Percentiles rank a stretch among this genome's conserved stretches.
phyloP scores from a whole-genome alignment of 371 early-diverging fungal species.

The Lichtheimia ramosa region DNA sequence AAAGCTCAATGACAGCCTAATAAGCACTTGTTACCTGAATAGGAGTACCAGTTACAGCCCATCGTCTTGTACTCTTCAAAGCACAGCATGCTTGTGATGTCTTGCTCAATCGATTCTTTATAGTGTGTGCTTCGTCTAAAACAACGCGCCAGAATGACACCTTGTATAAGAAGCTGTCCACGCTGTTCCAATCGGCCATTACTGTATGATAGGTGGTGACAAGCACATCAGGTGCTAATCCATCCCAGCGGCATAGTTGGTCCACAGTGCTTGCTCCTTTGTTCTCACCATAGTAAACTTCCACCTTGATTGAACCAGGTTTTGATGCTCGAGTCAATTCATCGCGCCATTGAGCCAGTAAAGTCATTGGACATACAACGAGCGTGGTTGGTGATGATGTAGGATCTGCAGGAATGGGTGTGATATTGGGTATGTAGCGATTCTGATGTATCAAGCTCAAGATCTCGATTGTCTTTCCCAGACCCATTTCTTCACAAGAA shows the following conservation, averaged over 20 bases:
- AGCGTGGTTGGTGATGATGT: slow-evolving; percentile 53
- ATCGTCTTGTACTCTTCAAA: slow-evolving; percentile 66
- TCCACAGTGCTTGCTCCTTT: slow-evolving; percentile 14
- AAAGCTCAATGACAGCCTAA: too few species aligned
- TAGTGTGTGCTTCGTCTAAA: slow-evolving; percentile 80
- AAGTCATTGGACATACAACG: slow-evolving; percentile 71
- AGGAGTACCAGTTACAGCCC: slow-evolving; percentile 83
- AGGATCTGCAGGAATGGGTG: slow-evolving; percentile 9
- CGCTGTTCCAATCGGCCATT: slow-evolving; percentile 47
- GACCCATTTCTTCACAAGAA: slow-evolving; percentile 91
- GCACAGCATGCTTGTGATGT: slow-evolving; percentile 60
- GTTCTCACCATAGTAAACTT: slow-evolving; percentile 59
- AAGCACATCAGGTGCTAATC: slow-evolving; percentile 52
- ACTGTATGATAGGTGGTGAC: slow-evolving; percentile 72
- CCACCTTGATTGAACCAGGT: slow-evolving; percentile 37
- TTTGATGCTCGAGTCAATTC: slow-evolving; percentile 57
- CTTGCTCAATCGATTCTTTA: slow-evolving; percentile 61
- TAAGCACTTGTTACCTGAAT: slow-evolving; percentile 33
- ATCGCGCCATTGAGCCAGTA: slow-evolving; percentile 75
- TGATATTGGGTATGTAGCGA: slow-evolving; percentile 11
- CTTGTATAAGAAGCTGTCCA: slow-evolving; percentile 18
- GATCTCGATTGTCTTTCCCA: slow-evolving; percentile 89
- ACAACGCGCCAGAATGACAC: slow-evolving; percentile 66
- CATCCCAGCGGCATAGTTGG: slow-evolving; percentile 29
- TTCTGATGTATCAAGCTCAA: slow-evolving; percentile 68